Evolutionary conservation across 2,329 filamentous ascomycete species (phyloP), one percentile per base, ranked within the genome.

Genomic region (Aspergillus sergii): DNA sequence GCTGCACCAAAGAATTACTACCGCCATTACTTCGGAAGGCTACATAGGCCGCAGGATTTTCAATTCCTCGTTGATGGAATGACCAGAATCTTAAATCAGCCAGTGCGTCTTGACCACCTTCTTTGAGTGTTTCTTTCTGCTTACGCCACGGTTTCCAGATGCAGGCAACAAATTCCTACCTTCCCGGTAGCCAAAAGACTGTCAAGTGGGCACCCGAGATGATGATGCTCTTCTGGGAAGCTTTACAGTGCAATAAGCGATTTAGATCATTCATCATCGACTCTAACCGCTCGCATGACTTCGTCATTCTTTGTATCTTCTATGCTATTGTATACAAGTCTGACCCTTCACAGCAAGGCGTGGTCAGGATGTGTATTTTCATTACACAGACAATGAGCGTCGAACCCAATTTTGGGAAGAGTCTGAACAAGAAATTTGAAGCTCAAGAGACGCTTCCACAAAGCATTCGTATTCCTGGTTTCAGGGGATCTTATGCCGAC

Each of bases 221-320:
- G 82, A 89, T 98, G 60, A 95, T 97, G 86, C 84, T 99, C 2
- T 97, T 98, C 75, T 99, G 95, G 95, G 95, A 99, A 81, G 88
- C 93, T 43, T 88, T 95, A 5, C 95, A 99, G 78, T 97, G 94
- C 84, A 99, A 99, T 80, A 98, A 97, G 80, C 87, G 94, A 63
- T 99, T 99, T 80, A 87, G 95, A 36, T 93, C 93, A 1, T 99
- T 97, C 78, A 95, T 99, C 72, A 94, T 98, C 66, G 95, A 99
- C 71, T 98, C 95, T 0, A 93, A 95, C 73, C 86, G 94, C 59
- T 92, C 92, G 0, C 92, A 97, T 72, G 95, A 99, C 75, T 97
- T 98, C 78, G 85, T 97, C 58, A 88, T 98, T 14, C 83, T 98
- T 23, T 89, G 96, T 46, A 81, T 98, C 4, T 99, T 96, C 79